A percentile compares a stretch with the other conserved stretches of the same genome.
Conservation (phyloP, 106 monocot species). For the Triglochin maritima region DNA sequence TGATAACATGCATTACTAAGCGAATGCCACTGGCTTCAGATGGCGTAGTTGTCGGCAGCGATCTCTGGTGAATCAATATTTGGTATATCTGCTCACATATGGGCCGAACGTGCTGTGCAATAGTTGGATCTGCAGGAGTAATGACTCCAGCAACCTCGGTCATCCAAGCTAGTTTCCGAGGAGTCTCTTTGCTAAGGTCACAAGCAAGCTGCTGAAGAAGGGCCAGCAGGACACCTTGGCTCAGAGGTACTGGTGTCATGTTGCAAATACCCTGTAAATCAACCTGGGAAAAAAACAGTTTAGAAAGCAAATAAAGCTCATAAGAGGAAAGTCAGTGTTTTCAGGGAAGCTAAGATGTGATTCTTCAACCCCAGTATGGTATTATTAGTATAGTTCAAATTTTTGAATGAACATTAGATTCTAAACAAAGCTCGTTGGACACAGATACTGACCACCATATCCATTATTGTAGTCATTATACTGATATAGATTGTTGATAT, state of each 20-base stretch:
- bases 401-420: no score
- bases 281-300: conserved; percentile 12
- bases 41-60: conserved; percentile 9
- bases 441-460: no score
- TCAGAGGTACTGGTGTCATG: conserved; percentile 13
- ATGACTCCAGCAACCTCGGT: conserved; percentile 20
- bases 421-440: no score
- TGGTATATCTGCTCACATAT: conserved; percentile 18
- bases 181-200: conserved; percentile 18
- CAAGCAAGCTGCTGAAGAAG: conserved; percentile 25
- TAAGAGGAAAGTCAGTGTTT: no score
- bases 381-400: no score
- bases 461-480: no score
- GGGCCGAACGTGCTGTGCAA: conserved; percentile 15
- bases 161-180: conserved; percentile 21
- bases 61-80: conserved; percentile 16
- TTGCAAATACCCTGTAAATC: conserved; percentile 14
- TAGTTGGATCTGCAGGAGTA: conserved; percentile 14
- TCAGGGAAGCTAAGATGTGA: no score
- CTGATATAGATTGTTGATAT: no score
- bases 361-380: no score
- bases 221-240: conserved; percentile 20
- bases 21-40: conserved; percentile 16
- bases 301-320: no score
- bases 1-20: conserved; percentile 19